Percentiles rank a stretch among this genome's conserved stretches.
These are phyloP conservation scores for Phytophthora hybrid DNA, from an alignment of 352 stramenopile genomes.

Conservation along the genomic window DNA sequence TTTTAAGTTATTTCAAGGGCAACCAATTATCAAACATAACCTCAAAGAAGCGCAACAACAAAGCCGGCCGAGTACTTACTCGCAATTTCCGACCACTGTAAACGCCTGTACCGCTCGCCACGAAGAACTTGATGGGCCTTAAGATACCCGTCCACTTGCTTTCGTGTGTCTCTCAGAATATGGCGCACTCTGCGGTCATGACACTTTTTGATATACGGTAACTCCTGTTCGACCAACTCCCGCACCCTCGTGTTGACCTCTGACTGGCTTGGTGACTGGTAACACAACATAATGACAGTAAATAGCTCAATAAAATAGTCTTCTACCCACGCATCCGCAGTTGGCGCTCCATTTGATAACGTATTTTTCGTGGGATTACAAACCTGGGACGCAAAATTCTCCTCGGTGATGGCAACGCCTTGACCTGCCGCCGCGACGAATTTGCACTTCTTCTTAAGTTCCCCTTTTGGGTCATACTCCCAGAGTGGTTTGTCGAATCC, in stretches of 20 bases:
- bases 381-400: slow-evolving; percentile 35
- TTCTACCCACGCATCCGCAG: background rate
- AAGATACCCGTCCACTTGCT: slow-evolving; percentile 40
- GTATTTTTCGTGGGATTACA: background rate
- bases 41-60: background rate
- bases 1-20: background rate
- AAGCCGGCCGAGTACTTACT: slow-evolving; percentile 31
- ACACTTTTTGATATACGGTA: slow-evolving; percentile 49
- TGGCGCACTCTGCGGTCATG: slow-evolving; percentile 50
- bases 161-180: slow-evolving; percentile 44
- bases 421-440: slow-evolving; percentile 27
- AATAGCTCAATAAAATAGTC: background rate
- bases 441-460: slow-evolving; percentile 42
- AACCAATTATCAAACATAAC: background rate
- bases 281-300: background rate
- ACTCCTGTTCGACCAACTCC: slow-evolving; percentile 39
- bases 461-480: slow-evolving; percentile 46
- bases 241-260: slow-evolving; percentile 44
- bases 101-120: slow-evolving; percentile 33
- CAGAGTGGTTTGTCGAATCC: slow-evolving; percentile 49
- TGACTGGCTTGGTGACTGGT: slow-evolving; percentile 36
- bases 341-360: background rate
- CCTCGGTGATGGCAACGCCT: slow-evolving; percentile 29
- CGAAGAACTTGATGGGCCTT: slow-evolving; percentile 31
- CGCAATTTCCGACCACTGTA: slow-evolving; percentile 44